phyloP scores from a whole-genome alignment of 805 yeast genomes.

The Pichia scutulata region DNA sequence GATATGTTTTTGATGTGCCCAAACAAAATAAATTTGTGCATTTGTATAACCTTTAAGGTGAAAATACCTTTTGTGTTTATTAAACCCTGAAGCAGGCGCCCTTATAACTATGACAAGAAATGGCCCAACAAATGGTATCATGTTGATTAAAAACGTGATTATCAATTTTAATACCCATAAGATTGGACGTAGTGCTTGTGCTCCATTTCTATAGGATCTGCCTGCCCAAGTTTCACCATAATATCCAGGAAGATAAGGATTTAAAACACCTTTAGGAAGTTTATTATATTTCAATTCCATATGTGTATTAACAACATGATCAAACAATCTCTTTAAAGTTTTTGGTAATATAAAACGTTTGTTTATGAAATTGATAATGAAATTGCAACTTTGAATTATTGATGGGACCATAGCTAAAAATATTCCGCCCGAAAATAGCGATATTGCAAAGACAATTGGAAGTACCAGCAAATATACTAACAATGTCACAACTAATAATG shows the following conservation, averaged over 20 bases:
- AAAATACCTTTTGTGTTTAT: slow-evolving; percentile 49
- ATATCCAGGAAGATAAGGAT: slow-evolving; percentile 18
- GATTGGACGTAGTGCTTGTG: slow-evolving; percentile 29
- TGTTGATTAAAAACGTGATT: slow-evolving; percentile 32
- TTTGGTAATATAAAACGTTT: slow-evolving; percentile 26
- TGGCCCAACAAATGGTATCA: slow-evolving; percentile 56
- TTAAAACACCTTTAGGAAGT: slow-evolving; percentile 21
- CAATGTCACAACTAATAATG: slow-evolving; percentile 16
- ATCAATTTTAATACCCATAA: slow-evolving; percentile 33
- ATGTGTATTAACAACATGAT: slow-evolving; percentile 22
- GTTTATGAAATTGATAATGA: slow-evolving; percentile 24
- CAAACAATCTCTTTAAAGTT: slow-evolving; percentile 27
- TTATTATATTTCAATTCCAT: slow-evolving; percentile 16
- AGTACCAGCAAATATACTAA: slow-evolving; percentile 16
- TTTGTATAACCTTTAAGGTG: slow-evolving; percentile 43
- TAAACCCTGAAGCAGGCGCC: slow-evolving; percentile 48
- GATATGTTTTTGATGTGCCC: slow-evolving; percentile 25
- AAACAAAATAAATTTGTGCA: slow-evolving; percentile 33
- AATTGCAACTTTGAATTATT: slow-evolving; percentile 25
- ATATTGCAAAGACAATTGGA: slow-evolving; percentile 10
- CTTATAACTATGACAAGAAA: slow-evolving; percentile 39
- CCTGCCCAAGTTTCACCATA: slow-evolving; percentile 25
- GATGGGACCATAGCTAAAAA: slow-evolving; percentile 19
- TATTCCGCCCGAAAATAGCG: slow-evolving; percentile 21
- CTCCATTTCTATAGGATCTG: slow-evolving; percentile 10